Evolutionary conservation across 495 filamentous ascomycete genomes (phyloP), one percentile per base, ranked within the genome.

Genomic region (Aspergillus bridgeri): DNA sequence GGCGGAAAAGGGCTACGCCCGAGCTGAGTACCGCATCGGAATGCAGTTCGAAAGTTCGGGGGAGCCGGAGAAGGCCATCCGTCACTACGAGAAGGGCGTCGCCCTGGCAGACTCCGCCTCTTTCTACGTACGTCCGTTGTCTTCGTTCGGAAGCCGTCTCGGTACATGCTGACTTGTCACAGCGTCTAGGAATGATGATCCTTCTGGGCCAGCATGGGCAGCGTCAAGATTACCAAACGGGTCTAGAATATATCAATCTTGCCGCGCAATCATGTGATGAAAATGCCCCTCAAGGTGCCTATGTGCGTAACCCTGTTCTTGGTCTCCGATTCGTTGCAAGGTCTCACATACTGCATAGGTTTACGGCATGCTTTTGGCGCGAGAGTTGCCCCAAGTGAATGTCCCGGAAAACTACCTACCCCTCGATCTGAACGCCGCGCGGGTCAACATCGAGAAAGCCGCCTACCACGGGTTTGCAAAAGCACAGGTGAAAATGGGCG

Each of bases 11-110:
- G 91, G 91, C n/a, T 96, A 89, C 77, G 87, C 89, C n/a, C 80
- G 94, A 56, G 92, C 95, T 38, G 90, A 98, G 68, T 98, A 98
- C 73, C 83, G 94, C 24, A 96, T 98, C 70, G 94, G 94, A 52
- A 98, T 97, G 94, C 91, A 96, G 51, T 98, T 90, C 69, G 94
- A 98, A 70, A 89, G 85, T 64, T 91, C 91, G 6, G 96, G 94
- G 62, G 92, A 98, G 64, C 85, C 89, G 25, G 80, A 86, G 29
- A 97, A 96, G 67, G 95, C 94, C 3, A 86, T 96, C 64, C 83
- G 83, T 65, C 91, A 97, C 72, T 98, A 98, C 69, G 81, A 87
- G 44, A 79, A 83, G 27, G 94, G 94, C 49, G 86, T 93, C 17
- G 76, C 83, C 50, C 73, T 84, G 60, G 82, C 83, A 3, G 94